Percentiles rank a stretch among this genome's conserved stretches.
These are phyloP conservation scores for Barbarea vulgaris DNA, from an alignment of 345 rosid species.

Conservation along the genomic window DNA sequence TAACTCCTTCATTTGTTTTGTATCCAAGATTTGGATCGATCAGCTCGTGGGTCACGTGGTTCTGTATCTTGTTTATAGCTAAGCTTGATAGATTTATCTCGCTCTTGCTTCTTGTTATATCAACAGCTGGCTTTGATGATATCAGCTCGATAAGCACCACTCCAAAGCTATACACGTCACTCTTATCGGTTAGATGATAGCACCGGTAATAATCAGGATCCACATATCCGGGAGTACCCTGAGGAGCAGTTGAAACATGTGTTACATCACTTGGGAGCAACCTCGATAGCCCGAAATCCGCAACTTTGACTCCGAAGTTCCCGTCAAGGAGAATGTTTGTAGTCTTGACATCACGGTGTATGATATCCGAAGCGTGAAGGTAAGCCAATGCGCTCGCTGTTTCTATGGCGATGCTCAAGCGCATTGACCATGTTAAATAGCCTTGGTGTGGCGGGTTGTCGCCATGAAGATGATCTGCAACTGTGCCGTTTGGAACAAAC, in stretches of 20 bases:
- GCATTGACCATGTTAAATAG: slow-evolving; percentile 52
- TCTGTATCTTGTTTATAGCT: slow-evolving; percentile 59
- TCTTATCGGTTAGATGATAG: slow-evolving; percentile 66
- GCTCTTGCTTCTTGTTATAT: slow-evolving; percentile 51
- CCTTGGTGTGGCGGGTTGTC: slow-evolving; percentile 38
- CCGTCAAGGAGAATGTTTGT: slow-evolving; percentile 65
- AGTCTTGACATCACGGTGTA: slow-evolving; percentile 73
- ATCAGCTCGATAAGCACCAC: slow-evolving; percentile 70
- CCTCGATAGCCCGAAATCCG: slow-evolving; percentile 70
- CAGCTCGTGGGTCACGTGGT: slow-evolving; percentile 46
- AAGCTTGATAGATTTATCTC: slow-evolving; percentile 65
- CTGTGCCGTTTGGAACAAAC: slow-evolving; percentile 60
- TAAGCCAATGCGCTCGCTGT: slow-evolving; percentile 64
- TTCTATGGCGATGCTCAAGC: slow-evolving; percentile 65
- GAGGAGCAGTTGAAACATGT: slow-evolving; percentile 73
- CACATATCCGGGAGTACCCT: slow-evolving; percentile 71
- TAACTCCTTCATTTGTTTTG: slow-evolving; percentile 42
- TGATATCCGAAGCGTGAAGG: slow-evolving; percentile 61
- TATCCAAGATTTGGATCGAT: slow-evolving; percentile 58
- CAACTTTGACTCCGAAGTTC: slow-evolving; percentile 61
- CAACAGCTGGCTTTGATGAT: slow-evolving; percentile 73
- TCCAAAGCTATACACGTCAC: slow-evolving; percentile 78
- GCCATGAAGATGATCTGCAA: slow-evolving; percentile 70
- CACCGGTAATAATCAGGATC: slow-evolving; percentile 69
- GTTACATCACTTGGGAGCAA: slow-evolving; percentile 57